Evolutionary conservation across 108 stramenopile genomes (phyloP).

Genomic region (Cyclotella sp.): DNA sequence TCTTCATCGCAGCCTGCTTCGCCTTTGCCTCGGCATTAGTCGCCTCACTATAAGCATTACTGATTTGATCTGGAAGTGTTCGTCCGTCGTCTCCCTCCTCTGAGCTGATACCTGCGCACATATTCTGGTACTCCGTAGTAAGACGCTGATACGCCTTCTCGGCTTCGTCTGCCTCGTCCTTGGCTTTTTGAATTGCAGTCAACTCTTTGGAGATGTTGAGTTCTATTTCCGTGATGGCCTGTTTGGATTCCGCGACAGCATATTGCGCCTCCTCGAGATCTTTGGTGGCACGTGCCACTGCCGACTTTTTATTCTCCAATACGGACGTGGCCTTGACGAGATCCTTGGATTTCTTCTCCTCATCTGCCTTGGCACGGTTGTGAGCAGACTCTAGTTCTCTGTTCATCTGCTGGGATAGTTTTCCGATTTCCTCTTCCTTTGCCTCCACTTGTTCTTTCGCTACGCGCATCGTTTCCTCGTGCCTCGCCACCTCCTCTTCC

Average conservation of each 20-base stretch:
- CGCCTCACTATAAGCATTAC: conserved; percentile 84
- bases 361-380: conserved; percentile 58
- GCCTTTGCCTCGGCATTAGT: conserved; percentile 90
- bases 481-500: conserved; percentile 61
- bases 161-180: conserved; percentile 67
- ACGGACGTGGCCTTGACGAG: conserved; percentile 91
- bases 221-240: conserved; percentile 62
- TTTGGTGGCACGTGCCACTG: conserved; percentile 64
- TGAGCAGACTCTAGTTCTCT: conserved; percentile 69
- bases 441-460: conserved; percentile 55
- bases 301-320: conserved; percentile 80
- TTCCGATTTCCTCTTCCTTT: conserved; percentile 70
- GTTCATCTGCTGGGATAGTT: conserved; percentile 57
- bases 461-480: conserved; percentile 53
- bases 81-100: conserved; percentile 81
- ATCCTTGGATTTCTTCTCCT: conserved; percentile 92
- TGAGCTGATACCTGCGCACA: conserved; percentile 86
- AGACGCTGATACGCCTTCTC: conserved; percentile 66
- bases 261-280: conserved; percentile 74
- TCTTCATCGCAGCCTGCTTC: conserved; percentile 92
- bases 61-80: conserved; percentile 87
- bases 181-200: conserved; percentile 58
- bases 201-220: conserved; percentile 65
- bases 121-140: conserved; percentile 80
- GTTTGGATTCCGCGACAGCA: conserved; percentile 65